These are phyloP conservation scores for Andrographis paniculata DNA, from an alignment of 305 asterid species.

Conservation along the genomic window DNA sequence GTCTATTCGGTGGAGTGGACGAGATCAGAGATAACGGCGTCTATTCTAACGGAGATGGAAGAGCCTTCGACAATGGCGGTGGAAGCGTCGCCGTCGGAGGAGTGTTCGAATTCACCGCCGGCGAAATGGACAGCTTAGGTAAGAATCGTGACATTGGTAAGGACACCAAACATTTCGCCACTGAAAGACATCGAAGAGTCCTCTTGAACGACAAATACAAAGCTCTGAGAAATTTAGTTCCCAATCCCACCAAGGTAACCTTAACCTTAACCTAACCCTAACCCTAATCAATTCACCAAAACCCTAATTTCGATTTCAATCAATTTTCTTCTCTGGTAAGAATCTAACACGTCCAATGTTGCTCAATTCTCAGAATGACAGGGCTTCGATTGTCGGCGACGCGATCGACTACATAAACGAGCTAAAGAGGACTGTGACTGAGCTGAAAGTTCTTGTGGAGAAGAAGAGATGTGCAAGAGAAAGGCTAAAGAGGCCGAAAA, in stretches of 20 bases:
- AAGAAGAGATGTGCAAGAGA: slow-evolving; percentile 56
- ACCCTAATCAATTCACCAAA: no score
- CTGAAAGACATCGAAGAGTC: slow-evolving; percentile 72
- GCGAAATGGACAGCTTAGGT: slow-evolving; percentile 40
- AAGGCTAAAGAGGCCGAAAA: slow-evolving; percentile 58
- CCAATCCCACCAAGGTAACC: slow-evolving; percentile 70
- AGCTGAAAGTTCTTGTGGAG: slow-evolving; percentile 56
- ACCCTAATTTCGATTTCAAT: no score
- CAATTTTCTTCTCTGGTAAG: no score
- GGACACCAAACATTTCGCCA: slow-evolving; percentile 49
- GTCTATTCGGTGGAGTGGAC: slow-evolving; percentile 47
- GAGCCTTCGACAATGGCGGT: slow-evolving; percentile 39
- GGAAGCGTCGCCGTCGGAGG: slow-evolving; percentile 40
- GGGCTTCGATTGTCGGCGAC: slow-evolving; percentile 71
- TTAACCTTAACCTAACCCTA: slow-evolving; percentile 10
- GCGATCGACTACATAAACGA: slow-evolving; percentile 69
- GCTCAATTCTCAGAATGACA: no score
- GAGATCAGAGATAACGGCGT: slow-evolving; percentile 16
- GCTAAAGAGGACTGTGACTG: slow-evolving; percentile 66
- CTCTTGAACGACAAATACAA: slow-evolving; percentile 49
- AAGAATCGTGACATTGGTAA: slow-evolving; percentile 42
- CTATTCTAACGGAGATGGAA: slow-evolving; percentile 21
- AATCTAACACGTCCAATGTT: no score
- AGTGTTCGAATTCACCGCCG: slow-evolving; percentile 45
- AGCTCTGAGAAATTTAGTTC: slow-evolving; percentile 49